Percentiles rank a stretch among this genome's conserved stretches.
Evolutionary conservation across 495 filamentous ascomycete species (phyloP).

Genomic region (Viridothelium virens): DNA sequence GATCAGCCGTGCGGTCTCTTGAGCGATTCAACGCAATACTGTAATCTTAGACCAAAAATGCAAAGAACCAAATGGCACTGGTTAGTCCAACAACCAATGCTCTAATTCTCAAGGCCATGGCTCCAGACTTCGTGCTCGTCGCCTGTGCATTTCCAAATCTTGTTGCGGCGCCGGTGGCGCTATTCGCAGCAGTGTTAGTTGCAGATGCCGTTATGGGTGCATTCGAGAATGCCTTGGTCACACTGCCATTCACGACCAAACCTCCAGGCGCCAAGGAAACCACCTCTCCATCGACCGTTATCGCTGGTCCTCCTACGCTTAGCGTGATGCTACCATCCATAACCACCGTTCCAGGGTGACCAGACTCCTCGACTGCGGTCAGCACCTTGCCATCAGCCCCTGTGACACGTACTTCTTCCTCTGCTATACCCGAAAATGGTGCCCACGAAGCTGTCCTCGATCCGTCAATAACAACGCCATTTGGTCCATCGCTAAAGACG

Average conservation of each 20-base stretch:
- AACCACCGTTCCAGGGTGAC: neutral
- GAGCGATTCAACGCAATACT: neutral
- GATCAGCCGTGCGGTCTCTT: neutral
- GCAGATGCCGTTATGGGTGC: neutral
- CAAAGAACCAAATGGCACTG: neutral
- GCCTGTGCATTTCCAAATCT: neutral
- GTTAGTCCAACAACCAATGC: neutral
- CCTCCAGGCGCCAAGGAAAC: neutral
- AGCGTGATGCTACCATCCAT: neutral
- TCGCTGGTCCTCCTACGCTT: neutral
- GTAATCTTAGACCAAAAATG: neutral
- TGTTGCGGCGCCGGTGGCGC: neutral
- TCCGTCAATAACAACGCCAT: neutral
- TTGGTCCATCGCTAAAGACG: neutral
- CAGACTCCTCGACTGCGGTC: neutral
- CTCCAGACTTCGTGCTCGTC: neutral
- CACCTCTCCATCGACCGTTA: neutral
- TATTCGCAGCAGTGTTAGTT: neutral
- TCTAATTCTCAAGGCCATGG: neutral
- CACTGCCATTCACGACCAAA: conserved; percentile 4
- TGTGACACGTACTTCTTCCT: neutral
- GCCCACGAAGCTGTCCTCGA: neutral
- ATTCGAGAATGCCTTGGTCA: neutral
- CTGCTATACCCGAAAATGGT: neutral
- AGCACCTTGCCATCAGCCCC: neutral